Percentiles rank a stretch among this genome's conserved stretches.
Conservation (phyloP, 352 stramenopile species). For the Halophytophthora polymorphica region DNA sequence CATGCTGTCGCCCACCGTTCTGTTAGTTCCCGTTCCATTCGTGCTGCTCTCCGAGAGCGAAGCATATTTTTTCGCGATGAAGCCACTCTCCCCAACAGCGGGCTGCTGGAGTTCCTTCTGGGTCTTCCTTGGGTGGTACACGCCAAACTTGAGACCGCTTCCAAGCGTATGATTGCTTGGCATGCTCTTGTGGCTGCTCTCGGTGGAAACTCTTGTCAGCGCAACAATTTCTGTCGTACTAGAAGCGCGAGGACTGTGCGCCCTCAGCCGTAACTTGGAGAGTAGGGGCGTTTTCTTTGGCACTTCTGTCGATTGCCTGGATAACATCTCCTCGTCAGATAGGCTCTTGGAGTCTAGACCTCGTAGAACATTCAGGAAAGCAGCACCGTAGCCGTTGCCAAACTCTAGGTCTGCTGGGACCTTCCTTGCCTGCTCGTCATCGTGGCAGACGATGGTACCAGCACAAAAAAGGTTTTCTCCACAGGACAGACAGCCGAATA, state of each 20-base stretch:
- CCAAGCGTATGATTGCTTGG: constrained; percentile 8
- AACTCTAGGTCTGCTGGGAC: too few species aligned
- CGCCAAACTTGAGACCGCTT: constrained; percentile 1
- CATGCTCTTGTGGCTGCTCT: constrained; percentile 6
- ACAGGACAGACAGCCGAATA: constrained; percentile 63
- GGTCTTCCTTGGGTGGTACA: constrained; percentile 9
- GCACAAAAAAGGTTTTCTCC: constrained; percentile 60
- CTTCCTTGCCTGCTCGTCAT: constrained; percentile 11
- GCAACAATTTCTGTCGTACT: constrained; percentile 9
- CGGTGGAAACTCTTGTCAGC: not conserved
- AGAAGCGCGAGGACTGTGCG: constrained; percentile 33
- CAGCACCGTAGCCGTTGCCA: not conserved
- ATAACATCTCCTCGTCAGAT: constrained; percentile 6
- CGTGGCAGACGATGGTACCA: constrained; percentile 48
- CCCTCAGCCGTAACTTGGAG: constrained; percentile 49
- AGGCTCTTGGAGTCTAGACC: constrained; percentile 3
- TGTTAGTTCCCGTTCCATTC: constrained; percentile 13
- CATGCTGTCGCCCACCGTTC: constrained; percentile 8
- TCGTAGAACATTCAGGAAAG: constrained; percentile 16
- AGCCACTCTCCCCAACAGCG: constrained; percentile 8
- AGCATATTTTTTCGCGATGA: constrained; percentile 3
- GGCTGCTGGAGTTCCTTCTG: constrained; percentile 9
- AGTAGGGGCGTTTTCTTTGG: constrained; percentile 43
- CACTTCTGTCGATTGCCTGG: constrained; percentile 1
- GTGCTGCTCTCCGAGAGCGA: constrained; percentile 5